These are phyloP conservation scores for Glebionis coronaria DNA, from an alignment of 129 eudicot genomes.

Conservation along the genomic window DNA sequence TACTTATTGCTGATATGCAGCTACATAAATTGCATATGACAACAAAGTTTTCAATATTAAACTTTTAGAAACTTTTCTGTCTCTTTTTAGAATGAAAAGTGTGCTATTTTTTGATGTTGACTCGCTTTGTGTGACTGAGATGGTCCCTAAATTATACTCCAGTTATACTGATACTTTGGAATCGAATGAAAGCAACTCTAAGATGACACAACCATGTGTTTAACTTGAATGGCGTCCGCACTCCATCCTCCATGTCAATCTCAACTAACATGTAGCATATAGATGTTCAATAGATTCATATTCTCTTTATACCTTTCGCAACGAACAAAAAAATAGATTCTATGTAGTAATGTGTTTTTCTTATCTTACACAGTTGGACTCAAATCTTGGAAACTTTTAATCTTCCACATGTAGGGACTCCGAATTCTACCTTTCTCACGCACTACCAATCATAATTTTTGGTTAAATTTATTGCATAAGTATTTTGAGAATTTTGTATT, in stretches of 20 bases:
- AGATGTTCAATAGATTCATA: too few species aligned
- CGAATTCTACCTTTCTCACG: conserved; percentile 9
- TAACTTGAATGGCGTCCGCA: conserved; percentile 9
- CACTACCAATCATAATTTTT: conserved; percentile 2
- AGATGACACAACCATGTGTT: conserved; percentile 19
- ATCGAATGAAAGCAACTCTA: conserved; percentile 16
- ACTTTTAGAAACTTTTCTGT: conserved; percentile 14
- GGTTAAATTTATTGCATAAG: conserved; percentile 1
- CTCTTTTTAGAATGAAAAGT: conserved; percentile 7
- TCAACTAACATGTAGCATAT: conserved; percentile 6
- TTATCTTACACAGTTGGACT: too few species aligned
- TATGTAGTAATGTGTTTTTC: too few species aligned
- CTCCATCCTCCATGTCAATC: neutral
- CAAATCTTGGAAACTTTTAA: too few species aligned
- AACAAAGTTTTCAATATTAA: conserved; percentile 9
- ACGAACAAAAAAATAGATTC: too few species aligned
- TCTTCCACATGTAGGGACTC: conserved; percentile 61
- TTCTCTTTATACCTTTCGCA: too few species aligned
- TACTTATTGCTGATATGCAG: neutral
- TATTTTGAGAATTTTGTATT: conserved; percentile 12
- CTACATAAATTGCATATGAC: conserved; percentile 2
- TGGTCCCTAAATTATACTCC: conserved; percentile 20
- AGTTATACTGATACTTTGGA: conserved; percentile 1
- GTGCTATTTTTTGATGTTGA: conserved; percentile 27
- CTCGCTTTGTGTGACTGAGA: conserved; percentile 21